Conservation (phyloP, 2,329 filamentous ascomycete genomes). For the Podosphaera leucotricha region DNA sequence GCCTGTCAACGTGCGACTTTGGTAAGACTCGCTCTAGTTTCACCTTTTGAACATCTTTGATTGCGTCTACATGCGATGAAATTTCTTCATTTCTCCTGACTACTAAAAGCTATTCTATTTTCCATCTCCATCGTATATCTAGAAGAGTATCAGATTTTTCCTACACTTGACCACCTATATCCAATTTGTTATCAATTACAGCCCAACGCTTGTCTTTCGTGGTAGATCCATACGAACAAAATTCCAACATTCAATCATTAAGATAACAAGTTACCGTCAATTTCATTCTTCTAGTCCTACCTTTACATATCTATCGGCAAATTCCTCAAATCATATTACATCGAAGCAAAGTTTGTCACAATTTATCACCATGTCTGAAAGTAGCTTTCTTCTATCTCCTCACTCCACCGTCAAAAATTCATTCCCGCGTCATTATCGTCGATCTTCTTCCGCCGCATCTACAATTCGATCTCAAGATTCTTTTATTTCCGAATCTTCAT, state of each 20-base stretch:
- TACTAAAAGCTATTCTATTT: no score
- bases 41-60: not conserved
- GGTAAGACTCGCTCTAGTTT: not conserved
- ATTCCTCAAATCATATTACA: not conserved
- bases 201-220: no score
- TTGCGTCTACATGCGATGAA: not conserved
- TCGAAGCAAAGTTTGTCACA: not conserved
- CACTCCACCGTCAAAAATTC: conserved; percentile 29
- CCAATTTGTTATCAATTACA: no score
- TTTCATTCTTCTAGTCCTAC: no score
- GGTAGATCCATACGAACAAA: no score
- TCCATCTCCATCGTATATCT: no score
- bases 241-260: no score
- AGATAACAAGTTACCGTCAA: no score
- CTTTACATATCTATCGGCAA: not conserved
- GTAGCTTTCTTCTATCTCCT: not conserved
- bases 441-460: conserved; percentile 18
- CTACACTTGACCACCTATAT: no score
- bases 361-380: not conserved
- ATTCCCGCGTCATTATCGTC: conserved; percentile 19
- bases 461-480: conserved; percentile 16
- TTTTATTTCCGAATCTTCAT: conserved; percentile 17
- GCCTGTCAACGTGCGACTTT: not conserved
- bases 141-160: no score
- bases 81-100: no score